Conservation (phyloP, 1,284 basidiomycete genomes). For the Ustilago vetiveriae region DNA sequence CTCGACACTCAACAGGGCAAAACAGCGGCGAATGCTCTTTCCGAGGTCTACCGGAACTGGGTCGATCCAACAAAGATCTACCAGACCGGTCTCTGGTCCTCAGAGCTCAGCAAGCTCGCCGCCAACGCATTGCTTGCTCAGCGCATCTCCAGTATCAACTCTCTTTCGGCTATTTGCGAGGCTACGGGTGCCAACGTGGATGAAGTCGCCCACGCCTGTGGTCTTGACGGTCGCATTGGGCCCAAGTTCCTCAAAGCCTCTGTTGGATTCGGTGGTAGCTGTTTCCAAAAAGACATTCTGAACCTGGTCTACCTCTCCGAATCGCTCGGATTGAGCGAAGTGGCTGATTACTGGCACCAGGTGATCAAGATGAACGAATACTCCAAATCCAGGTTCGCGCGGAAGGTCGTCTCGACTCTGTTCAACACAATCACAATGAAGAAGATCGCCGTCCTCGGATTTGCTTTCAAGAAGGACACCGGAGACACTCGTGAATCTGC, state of each 20-base stretch:
- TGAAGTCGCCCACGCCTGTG: conserved; percentile 94
- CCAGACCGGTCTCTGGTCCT: conserved; percentile 97
- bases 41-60: conserved; percentile 92
- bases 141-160: conserved; percentile 97
- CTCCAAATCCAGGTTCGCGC: conserved; percentile 66
- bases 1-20: conserved; percentile 86
- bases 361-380: conserved; percentile 67
- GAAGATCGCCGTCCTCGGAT: conserved; percentile 94
- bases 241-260: conserved; percentile 94
- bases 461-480: conserved; percentile 69
- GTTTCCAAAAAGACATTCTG: conserved; percentile 90
- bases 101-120: conserved; percentile 96
- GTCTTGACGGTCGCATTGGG: conserved; percentile 90
- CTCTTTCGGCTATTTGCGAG: conserved; percentile 97
- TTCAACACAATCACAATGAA: conserved; percentile 98
- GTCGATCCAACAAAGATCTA: conserved; percentile 86
- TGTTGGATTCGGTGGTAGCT: conserved; percentile 96
- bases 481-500: conserved; percentile 82
- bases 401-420: conserved; percentile 73
- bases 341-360: conserved; percentile 91
- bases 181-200: conserved; percentile 99
- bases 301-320: conserved; percentile 94
- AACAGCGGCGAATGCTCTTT: conserved; percentile 80
- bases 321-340: conserved; percentile 90
- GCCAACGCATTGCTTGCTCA: conserved; percentile 96